Evolutionary conservation across 176 grass and related monocot genomes (phyloP).

Genomic region (Oryza meyeriana): DNA sequence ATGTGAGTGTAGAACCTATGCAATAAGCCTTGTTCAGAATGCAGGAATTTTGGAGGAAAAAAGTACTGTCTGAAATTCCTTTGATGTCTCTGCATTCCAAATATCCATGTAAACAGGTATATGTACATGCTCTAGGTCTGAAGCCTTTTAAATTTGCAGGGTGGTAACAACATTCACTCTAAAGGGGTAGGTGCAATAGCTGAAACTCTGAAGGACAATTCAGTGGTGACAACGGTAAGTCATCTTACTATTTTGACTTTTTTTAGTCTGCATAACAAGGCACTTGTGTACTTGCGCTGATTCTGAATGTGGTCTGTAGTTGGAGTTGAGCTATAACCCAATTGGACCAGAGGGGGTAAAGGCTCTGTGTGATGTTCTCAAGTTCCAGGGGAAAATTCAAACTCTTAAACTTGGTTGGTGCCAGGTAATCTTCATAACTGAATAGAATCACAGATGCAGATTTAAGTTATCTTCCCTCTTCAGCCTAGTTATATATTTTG

Average conservation of each 20-base stretch:
- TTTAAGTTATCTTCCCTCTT: conserved; percentile 21
- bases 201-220: conserved; percentile 84
- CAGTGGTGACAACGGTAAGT: conserved; percentile 81
- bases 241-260: conserved; percentile 11
- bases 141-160: conserved; percentile 50
- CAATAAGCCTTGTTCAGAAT: background rate
- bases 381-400: conserved; percentile 87
- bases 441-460: conserved; percentile 3
- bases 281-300: conserved; percentile 19
- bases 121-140: conserved; percentile 3
- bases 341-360: conserved; percentile 84
- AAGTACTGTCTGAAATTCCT: background rate
- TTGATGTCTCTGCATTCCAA: conserved; percentile 4
- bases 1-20: background rate
- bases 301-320: conserved; percentile 47
- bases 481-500: conserved; percentile 40
- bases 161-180: conserved; percentile 96
- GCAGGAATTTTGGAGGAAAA: background rate
- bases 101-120: background rate
- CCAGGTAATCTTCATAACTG: conserved; percentile 60
- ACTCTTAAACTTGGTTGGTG: conserved; percentile 98
- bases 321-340: conserved; percentile 96
- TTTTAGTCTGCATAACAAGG: conserved; percentile 22
- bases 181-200: conserved; percentile 71
- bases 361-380: conserved; percentile 79